Base-by-base conservation (phyloP, 1,284 basidiomycete genomes). In the Pterulicium gracile region DNA sequence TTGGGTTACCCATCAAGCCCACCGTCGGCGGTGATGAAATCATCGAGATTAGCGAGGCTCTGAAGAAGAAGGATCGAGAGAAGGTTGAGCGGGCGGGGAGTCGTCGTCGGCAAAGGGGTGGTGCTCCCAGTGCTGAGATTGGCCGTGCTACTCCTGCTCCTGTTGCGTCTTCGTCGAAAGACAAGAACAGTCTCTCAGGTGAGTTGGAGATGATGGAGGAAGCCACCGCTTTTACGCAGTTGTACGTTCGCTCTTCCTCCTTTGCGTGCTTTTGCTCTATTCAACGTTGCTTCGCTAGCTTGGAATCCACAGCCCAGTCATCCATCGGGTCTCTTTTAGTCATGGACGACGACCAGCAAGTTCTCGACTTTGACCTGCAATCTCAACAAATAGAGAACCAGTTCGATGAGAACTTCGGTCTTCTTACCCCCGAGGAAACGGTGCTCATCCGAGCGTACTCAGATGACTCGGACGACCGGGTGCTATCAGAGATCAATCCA, bases 401-500 rank as follows among this genome's bases (percentile, higher is more conserved):
- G 44, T 91, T 88, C 56, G 82, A 94, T 52, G 68, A 73, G 4
- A 73, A 84, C 54, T 98, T 91, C 54, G 94, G 94, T 0, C 62
- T 98, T 12, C 62, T 98, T 19, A 65, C 75, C 2, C 81, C 88
- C 0, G 81, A 88, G 53, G 79, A 95, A 53, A 82, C 87, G 0
- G 81, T 98, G 13, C 66, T 98, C 15, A 78, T 98, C 20, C 78
- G 93, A 1, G 77, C 89, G 0, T 98, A 95, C 58, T 82, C 87
- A 0, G 93, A 93, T 41, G 95, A 98, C 56, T 81, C 86, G 3
- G 95, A 99, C 57, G 95, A 98, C 61, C 75, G 82, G 35, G 67
- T 97, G 43, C 69, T 98, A 22, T 78, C 85, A 47, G 95, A 98
- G 60, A 71, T 98, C 1, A 73, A 86, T 48, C 96, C 96, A 1